Conservation (phyloP, 371 early-diverging fungal species). For the Circinella umbellata region DNA sequence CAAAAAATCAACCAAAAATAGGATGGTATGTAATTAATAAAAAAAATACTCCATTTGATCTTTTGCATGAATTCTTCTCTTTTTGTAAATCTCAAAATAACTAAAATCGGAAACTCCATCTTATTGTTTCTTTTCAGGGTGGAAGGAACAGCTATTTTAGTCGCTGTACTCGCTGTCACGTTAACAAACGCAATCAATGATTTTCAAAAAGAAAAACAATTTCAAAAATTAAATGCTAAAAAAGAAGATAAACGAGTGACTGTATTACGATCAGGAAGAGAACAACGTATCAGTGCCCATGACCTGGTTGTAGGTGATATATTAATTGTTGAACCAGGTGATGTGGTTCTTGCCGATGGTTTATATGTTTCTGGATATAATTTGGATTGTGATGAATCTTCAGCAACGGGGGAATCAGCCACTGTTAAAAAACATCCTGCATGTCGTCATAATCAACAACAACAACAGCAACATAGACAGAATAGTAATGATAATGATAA, state of each 20-base stretch:
- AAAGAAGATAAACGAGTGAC: slow-evolving; percentile 88
- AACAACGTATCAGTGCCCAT: slow-evolving; percentile 81
- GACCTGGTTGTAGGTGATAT: slow-evolving; percentile 91
- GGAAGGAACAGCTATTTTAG: slow-evolving; percentile 88
- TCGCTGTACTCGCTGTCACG: slow-evolving; percentile 91
- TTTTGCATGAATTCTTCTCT: too few relatives aligned
- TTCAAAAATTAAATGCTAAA: slow-evolving; percentile 90
- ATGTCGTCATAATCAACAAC: background rate
- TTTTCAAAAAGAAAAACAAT: slow-evolving; percentile 94
- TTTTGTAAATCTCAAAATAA: too few relatives aligned
- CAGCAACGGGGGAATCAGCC: slow-evolving; percentile 93
- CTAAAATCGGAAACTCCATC: background rate
- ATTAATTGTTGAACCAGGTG: slow-evolving; percentile 90
- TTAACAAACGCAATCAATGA: slow-evolving; percentile 95
- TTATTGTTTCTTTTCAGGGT: slow-evolving; percentile 59
- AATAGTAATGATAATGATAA: background rate
- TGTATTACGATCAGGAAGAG: slow-evolving; percentile 75
- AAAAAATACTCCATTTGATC: too few relatives aligned
- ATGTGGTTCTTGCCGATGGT: slow-evolving; percentile 90
- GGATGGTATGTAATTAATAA: slow-evolving; percentile 54
- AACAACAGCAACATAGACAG: background rate
- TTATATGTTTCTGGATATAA: slow-evolving; percentile 80
- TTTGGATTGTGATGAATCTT: slow-evolving; percentile 88
- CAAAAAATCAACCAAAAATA: slow-evolving; percentile 61
- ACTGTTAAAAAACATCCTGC: slow-evolving; percentile 66